Percentiles rank a stretch among this genome's conserved stretches.
These are phyloP conservation scores for Liquidambar formosana DNA, from an alignment of 164 flowering plant genomes.

Conservation along the genomic window DNA sequence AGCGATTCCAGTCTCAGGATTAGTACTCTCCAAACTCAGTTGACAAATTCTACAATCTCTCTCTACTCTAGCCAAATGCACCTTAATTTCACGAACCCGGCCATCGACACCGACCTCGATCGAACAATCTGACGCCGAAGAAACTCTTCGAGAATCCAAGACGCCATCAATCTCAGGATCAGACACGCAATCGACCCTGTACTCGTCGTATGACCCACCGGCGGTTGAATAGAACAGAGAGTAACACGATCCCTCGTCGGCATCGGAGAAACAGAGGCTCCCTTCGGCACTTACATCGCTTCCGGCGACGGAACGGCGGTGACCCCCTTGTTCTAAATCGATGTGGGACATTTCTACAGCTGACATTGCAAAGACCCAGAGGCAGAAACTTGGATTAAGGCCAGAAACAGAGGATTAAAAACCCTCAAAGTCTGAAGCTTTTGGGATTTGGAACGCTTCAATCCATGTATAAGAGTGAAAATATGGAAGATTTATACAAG, in stretches of 20 bases:
- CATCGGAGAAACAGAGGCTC: slow-evolving; percentile 52
- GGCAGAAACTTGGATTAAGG: neutral
- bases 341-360: slow-evolving; percentile 29
- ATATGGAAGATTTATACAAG: slow-evolving; percentile 17
- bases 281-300: slow-evolving; percentile 32
- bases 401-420: slow-evolving; percentile 2
- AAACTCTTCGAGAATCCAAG: slow-evolving; percentile 38
- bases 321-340: slow-evolving; percentile 47
- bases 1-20: slow-evolving; percentile 60
- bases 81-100: slow-evolving; percentile 45
- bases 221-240: slow-evolving; percentile 57
- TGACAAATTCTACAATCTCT: slow-evolving; percentile 93
- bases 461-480: neutral
- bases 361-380: slow-evolving; percentile 27
- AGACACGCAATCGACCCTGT: slow-evolving; percentile 42
- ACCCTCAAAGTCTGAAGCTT: slow-evolving; percentile 8
- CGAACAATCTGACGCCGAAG: slow-evolving; percentile 54
- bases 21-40: slow-evolving; percentile 59
- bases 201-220: slow-evolving; percentile 62
- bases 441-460: neutral
- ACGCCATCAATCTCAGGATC: slow-evolving; percentile 44
- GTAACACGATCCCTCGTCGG: slow-evolving; percentile 57
- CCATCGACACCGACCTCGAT: slow-evolving; percentile 39
- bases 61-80: slow-evolving; percentile 54
- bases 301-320: slow-evolving; percentile 21